Evolutionary conservation across 2,329 filamentous ascomycete genomes (phyloP), one percentile per base, ranked within the genome.

Genomic region (Pseudogymnoascus sp.): DNA sequence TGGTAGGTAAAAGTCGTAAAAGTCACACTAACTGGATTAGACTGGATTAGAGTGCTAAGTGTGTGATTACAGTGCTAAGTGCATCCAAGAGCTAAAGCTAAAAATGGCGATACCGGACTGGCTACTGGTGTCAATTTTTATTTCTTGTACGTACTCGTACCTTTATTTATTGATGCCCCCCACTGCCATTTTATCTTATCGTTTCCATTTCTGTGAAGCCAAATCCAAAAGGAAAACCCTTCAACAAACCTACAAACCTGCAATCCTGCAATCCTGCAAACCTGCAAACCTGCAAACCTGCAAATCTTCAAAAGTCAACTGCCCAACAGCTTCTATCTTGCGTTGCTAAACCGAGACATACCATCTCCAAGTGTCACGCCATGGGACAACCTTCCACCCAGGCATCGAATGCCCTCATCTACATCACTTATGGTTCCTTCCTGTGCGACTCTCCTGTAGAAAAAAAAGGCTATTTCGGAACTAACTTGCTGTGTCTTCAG

Each of bases 401-500:
- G 81, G 89, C 89, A 72, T 92, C 90, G 33, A 92, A 93, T 79
- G 89, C 89, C 79, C 80, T 93, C 73, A 88, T 94, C 73, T 93
- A 92, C 73, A 77, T 91, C 62, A 91, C 88, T 60, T 92, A 92
- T 77, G 88, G 82, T 67, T 79, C 81, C 60, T 94, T 94, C 73
- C 77, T 94, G 90, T 93, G 78, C 63, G 84, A 68, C 69, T 67
- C 64, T 38, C 28, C 63, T 62, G 6, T 31, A 14, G 44, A 63
- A 10, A 11, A 42, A 21, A 38, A 28, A 14, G n/a, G 35, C 23
- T 28, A n/a, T 59, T 38, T 37, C 18, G n/a, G 31, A 53, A 28
- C 42, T 18, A 35, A 63, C 66, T 67, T 37, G 67, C 50, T 59
- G 25, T 50, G 11, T 40, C 21, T 5, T 21, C 72, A 91, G 88